Evolutionary conservation across 2,329 filamentous ascomycete genomes (phyloP), one percentile per base, ranked within the genome.

Genomic region (Neoscytalidium dimidiatum): DNA sequence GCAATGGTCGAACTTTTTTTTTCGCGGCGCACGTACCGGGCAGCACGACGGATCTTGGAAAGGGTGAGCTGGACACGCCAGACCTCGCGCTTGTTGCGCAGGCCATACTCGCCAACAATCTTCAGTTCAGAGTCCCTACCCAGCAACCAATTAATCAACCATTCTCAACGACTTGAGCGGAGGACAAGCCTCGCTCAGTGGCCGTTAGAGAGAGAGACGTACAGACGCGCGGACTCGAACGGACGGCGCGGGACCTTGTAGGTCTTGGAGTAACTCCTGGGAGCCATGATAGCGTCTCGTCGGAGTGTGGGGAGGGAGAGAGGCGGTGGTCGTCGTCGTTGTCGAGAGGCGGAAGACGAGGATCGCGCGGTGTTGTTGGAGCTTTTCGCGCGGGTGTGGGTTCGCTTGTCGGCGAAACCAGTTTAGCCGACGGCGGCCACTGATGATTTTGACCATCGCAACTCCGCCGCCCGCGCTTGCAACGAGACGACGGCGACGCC

Each of bases 21-120:
- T 46, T n/a, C 21, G 26, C 41, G n/a, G 56, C 11, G 33, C 62
- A 76, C 89, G 78, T 92, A 97, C 94, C 95, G 95, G 82, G 95
- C 95, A 90, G 95, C 95, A 97, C 95, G 95, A 94, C 95, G 95
- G 80, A 99, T 99, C 91, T 98, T 98, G 87, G 95, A 98, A 81
- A 99, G 91, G 80, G 94, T 97, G 84, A 99, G 91, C 89, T 92
- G 90, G 85, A 99, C 95, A 85, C 95, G 93, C 95, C 95, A 99
- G 81, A 99, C 95, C 89, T 99, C 95, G 88, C 95, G 94, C 93
- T 99, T 99, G 89, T 99, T 99, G 86, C 94, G 92, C 79, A 99
- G 92, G 86, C 95, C 95, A 88, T 96, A 99, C 88, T 99, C 95
- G 85, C 95, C 95, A 79, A 99, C 94, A 84, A 95, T 91, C 92